Conservation (phyloP, 2,329 filamentous ascomycete species). For the Cordyceps farinosa region DNA sequence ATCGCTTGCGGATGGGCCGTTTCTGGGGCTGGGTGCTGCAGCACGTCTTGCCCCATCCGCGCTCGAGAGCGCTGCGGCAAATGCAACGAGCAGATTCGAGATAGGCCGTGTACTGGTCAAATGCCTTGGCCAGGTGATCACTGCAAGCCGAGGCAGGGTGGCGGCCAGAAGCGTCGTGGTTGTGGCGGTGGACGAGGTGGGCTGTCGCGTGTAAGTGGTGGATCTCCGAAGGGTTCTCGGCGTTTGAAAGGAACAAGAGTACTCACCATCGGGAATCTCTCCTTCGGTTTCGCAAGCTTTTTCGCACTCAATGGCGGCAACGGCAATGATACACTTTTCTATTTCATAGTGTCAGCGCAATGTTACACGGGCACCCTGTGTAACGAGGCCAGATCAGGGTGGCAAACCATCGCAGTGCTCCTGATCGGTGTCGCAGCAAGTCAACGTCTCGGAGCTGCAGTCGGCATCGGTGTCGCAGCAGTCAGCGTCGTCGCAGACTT, state of each 20-base stretch:
- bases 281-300: conserved; percentile 28
- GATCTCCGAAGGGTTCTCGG: background rate
- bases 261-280: conserved; percentile 12
- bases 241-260: background rate
- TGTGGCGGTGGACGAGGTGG: conserved; percentile 22
- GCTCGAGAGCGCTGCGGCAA: conserved; percentile 33
- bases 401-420: conserved; percentile 27
- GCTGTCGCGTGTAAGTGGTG: conserved; percentile 19
- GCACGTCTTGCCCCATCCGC: conserved; percentile 27
- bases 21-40: conserved; percentile 23
- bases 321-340: conserved; percentile 33
- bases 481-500: conserved; percentile 19
- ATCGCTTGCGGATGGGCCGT: background rate
- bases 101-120: conserved; percentile 34
- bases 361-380: background rate
- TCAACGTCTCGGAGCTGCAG: conserved; percentile 21
- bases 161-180: conserved; percentile 27
- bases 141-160: conserved; percentile 29
- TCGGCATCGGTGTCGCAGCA: conserved; percentile 23
- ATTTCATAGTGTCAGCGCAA: background rate
- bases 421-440: conserved; percentile 27
- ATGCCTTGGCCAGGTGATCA: conserved; percentile 31
- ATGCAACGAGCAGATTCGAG: conserved; percentile 37
- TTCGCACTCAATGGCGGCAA: conserved; percentile 30
- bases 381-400: background rate